Conservation (phyloP, 2,329 filamentous ascomycete genomes). For the Amauroascus verrucosus region DNA sequence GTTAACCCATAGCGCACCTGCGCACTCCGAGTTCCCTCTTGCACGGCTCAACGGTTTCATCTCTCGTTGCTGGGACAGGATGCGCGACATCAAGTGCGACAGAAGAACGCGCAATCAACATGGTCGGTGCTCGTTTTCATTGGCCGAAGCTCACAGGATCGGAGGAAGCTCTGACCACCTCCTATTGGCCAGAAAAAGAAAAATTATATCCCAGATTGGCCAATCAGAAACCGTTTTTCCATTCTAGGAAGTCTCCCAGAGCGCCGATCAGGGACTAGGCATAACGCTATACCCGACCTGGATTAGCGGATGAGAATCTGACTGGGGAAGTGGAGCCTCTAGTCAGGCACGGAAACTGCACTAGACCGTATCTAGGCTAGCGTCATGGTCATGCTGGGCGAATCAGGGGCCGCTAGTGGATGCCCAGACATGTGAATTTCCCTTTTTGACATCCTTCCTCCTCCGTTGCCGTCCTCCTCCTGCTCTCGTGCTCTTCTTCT, state of each 20-base stretch:
- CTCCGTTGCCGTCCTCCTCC: not conserved
- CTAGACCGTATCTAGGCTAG: not conserved
- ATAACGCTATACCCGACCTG: not conserved
- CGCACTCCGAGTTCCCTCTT: too few relatives aligned
- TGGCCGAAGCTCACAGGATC: not conserved
- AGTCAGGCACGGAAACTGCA: not conserved
- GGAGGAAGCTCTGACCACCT: conserved; percentile 1
- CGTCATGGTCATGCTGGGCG: not conserved
- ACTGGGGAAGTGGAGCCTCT: not conserved
- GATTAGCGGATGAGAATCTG: not conserved
- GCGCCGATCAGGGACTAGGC: conserved; percentile 2
- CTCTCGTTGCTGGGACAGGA: not conserved
- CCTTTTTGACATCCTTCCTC: not conserved
- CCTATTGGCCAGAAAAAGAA: conserved; percentile 1
- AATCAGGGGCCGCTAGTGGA: not conserved
- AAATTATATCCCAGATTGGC: not conserved
- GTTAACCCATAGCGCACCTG: too few relatives aligned
- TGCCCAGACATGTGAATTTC: not conserved
- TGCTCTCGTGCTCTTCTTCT: not conserved
- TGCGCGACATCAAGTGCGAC: not conserved
- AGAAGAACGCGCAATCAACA: not conserved
- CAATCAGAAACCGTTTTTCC: not conserved
- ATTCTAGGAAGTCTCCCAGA: not conserved
- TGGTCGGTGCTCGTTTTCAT: not conserved
- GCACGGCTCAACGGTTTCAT: too few relatives aligned